phyloP scores from a whole-genome alignment of 2,329 filamentous ascomycete species.

The Fusarium luffae region DNA sequence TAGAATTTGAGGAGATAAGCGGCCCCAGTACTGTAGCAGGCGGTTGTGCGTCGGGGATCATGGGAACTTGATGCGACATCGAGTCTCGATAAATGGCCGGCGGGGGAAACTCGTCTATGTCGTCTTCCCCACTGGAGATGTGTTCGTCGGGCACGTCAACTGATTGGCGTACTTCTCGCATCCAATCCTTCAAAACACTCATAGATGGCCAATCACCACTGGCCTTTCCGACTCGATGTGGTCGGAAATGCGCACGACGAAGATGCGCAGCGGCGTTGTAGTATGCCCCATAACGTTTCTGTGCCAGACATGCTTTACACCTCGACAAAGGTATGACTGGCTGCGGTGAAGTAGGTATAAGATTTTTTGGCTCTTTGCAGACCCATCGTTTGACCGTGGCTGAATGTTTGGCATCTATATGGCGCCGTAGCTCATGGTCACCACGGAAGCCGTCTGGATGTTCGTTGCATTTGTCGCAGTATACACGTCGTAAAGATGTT shows the following conservation, averaged over 20 bases:
- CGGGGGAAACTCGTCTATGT: constrained; percentile 55
- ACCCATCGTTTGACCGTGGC: constrained; percentile 66
- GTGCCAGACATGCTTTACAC: constrained; percentile 67
- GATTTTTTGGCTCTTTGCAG: constrained; percentile 62
- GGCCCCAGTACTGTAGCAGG: constrained; percentile 21
- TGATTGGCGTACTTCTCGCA: constrained; percentile 67
- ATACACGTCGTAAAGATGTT: constrained; percentile 75
- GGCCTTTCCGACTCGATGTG: constrained; percentile 65
- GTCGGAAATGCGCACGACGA: constrained; percentile 67
- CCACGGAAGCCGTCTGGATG: constrained; percentile 89
- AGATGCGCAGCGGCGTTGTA: constrained; percentile 70
- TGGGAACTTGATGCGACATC: constrained; percentile 21
- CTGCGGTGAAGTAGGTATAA: constrained; percentile 52
- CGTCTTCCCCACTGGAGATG: constrained; percentile 63
- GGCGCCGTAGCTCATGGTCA: constrained; percentile 83
- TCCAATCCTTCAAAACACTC: constrained; percentile 69
- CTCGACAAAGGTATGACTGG: constrained; percentile 64
- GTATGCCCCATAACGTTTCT: constrained; percentile 68
- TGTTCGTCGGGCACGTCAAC: constrained; percentile 59
- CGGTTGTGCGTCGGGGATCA: constrained; percentile 30
- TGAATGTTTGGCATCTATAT: constrained; percentile 69
- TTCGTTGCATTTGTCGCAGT: constrained; percentile 81
- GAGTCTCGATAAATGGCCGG: constrained; percentile 28
- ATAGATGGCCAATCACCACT: constrained; percentile 70
- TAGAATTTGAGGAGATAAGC: constrained; percentile 30